Evolutionary conservation across 495 filamentous ascomycete species (phyloP).

Genomic region (Penicillium roqueforti): DNA sequence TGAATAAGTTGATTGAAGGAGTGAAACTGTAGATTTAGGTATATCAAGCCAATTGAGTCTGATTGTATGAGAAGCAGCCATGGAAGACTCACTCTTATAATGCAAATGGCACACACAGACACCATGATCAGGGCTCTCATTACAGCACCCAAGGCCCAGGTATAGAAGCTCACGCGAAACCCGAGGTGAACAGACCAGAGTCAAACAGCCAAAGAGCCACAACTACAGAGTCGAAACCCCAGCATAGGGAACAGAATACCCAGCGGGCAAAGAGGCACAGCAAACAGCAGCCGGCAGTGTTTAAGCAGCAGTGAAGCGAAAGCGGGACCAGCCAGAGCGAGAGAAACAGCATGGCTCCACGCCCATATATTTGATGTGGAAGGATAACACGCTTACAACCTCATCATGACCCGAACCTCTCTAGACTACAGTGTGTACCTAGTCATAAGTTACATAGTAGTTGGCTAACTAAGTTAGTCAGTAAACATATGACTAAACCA

Average conservation of each 20-base stretch:
- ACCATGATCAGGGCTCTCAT: background rate
- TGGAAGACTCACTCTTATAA: no score
- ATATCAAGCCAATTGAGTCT: background rate
- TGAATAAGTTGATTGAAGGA: background rate
- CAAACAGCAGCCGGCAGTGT: background rate
- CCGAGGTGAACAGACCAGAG: background rate
- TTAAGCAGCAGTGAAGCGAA: constrained; percentile 1
- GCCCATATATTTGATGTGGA: background rate
- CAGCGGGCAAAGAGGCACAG: background rate
- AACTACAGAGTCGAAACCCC: background rate
- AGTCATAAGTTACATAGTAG: no score
- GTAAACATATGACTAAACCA: background rate
- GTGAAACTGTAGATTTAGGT: background rate
- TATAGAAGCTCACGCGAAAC: background rate
- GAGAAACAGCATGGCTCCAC: background rate
- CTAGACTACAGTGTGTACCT: no score
- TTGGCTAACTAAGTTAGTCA: no score
- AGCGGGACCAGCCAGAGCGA: background rate
- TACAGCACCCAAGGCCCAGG: background rate
- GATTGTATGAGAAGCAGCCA: no score
- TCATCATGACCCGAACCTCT: background rate
- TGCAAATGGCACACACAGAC: no score
- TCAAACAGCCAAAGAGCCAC: background rate
- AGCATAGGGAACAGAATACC: background rate
- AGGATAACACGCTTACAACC: background rate